Evolutionary conservation across 306 rosid species (phyloP), one percentile per base, ranked within the genome.

Genomic region (Dryas octopetala): DNA sequence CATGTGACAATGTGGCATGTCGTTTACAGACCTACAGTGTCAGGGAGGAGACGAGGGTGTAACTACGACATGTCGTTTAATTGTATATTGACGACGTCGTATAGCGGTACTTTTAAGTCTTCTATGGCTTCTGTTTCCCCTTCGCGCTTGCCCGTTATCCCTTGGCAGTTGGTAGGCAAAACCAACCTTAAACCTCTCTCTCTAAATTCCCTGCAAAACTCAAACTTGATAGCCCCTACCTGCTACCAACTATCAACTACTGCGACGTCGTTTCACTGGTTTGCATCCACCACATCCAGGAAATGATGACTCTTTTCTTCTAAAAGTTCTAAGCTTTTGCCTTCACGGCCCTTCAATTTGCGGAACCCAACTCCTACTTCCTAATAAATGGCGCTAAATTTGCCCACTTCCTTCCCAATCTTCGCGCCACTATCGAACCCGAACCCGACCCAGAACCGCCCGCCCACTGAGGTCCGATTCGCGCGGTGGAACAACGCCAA

Each of bases 401-500:
- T 85, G 16, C 52, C 88, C 6, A 74, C 81, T 13, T 84, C 80
- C 38, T 85, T 86, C 77, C 86, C 96, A 26, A 69, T 91, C 44
- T 80, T 86, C 82, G 57, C 82, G 23, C 85, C 88, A 11, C 81
- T 78, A 5, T 8, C 80, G 19, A 74, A 77, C 80, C 82, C 80
- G 63, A 79, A 50, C 60, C 68, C 78, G 40, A 40, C 54, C 74
- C 83, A 76, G 9, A 77, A 69, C 10, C 81, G 75, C 12, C 66
- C 81, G 40, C 78, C 84, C n/a, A 47, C 82, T 41, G 90, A 80
- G 46, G 83, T 89, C 79, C 88, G 85, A 4, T 85, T 84, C 66
- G 76, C 96, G 15, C 85, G 87, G 44, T 80, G 96, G 94, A 80
- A 84, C 89, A 88, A 92, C 78, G 91, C 96, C 61, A 90, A 88